These are phyloP conservation scores for Pseudogymnoascus sp. DNA, from an alignment of 2,329 filamentous ascomycete species.

Conservation along the genomic window DNA sequence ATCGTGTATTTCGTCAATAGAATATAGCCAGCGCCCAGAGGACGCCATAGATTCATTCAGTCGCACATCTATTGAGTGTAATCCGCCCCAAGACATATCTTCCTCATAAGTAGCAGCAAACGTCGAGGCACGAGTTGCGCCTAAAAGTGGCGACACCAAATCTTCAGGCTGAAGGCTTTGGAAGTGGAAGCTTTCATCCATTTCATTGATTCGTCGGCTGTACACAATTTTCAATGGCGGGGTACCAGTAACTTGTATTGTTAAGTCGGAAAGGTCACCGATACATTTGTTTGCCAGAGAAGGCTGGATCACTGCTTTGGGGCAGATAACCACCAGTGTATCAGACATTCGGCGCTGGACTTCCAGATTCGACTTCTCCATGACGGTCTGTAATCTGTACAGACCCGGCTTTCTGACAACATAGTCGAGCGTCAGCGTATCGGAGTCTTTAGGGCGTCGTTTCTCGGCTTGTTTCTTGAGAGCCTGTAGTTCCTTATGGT, in stretches of 20 bases:
- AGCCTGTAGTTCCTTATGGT: constrained; percentile 64
- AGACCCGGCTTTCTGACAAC: constrained; percentile 78
- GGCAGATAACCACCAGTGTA: constrained; percentile 79
- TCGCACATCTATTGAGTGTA: constrained; percentile 68
- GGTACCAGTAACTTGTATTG: constrained; percentile 77
- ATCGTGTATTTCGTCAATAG: constrained; percentile 86
- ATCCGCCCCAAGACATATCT: constrained; percentile 73
- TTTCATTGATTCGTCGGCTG: constrained; percentile 76
- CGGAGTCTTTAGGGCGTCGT: constrained; percentile 53
- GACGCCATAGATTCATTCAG: constrained; percentile 82
- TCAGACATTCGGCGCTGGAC: constrained; percentile 71
- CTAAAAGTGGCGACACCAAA: constrained; percentile 69
- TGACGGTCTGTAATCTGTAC: constrained; percentile 75
- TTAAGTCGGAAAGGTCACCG: constrained; percentile 79
- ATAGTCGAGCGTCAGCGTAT: constrained; percentile 64
- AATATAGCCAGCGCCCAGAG: constrained; percentile 80
- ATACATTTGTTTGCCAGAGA: constrained; percentile 65
- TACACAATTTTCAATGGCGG: constrained; percentile 91
- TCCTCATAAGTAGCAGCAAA: constrained; percentile 52
- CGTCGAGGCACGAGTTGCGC: constrained; percentile 48
- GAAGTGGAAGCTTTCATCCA: constrained; percentile 78
- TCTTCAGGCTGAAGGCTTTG: constrained; percentile 91
- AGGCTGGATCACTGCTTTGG: constrained; percentile 65
- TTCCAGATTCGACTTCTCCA: constrained; percentile 91
- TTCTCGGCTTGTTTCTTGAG: constrained; percentile 63